Percentiles rank a stretch among this genome's conserved stretches.
Conservation (phyloP, 139 green algal species). For the Picochlorum costavermella region DNA sequence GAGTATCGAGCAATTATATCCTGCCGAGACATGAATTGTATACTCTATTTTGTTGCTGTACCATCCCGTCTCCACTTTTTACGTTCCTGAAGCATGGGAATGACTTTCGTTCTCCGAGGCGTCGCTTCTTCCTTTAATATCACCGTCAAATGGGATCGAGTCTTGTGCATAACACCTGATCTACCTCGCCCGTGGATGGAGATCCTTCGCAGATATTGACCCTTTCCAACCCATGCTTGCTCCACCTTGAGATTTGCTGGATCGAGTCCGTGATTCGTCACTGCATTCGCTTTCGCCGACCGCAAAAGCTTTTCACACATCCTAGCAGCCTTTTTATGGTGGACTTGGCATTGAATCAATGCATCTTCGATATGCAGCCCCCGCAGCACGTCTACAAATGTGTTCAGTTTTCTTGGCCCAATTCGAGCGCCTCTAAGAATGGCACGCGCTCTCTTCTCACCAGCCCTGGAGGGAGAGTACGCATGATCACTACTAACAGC, state of each 20-base stretch:
- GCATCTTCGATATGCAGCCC: constrained; percentile 24
- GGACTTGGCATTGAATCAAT: constrained; percentile 24
- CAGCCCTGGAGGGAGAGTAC: background rate
- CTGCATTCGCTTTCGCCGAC: constrained; percentile 30
- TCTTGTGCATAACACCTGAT: constrained; percentile 21
- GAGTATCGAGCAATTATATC: background rate
- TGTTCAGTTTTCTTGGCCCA: constrained; percentile 28
- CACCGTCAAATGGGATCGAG: constrained; percentile 43
- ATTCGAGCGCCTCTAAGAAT: constrained; percentile 17
- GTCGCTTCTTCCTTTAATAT: constrained; percentile 18
- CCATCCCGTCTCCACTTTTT: constrained; percentile 4
- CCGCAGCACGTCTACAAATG: constrained; percentile 23
- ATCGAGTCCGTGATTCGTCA: constrained; percentile 32
- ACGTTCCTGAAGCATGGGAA: constrained; percentile 26
- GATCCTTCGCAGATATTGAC: constrained; percentile 31
- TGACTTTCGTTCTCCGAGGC: constrained; percentile 4
- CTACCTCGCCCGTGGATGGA: constrained; percentile 30
- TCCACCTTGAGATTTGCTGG: constrained; percentile 16
- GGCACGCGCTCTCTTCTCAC: background rate
- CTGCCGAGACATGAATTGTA: background rate
- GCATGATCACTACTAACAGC: background rate
- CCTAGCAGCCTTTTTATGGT: constrained; percentile 21
- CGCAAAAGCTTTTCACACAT: constrained; percentile 25
- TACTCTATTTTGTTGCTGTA: background rate
- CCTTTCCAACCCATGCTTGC: constrained; percentile 35